Conservation (phyloP, 768 basidiomycete species). For the Pleurotus citrinopileatus region DNA sequence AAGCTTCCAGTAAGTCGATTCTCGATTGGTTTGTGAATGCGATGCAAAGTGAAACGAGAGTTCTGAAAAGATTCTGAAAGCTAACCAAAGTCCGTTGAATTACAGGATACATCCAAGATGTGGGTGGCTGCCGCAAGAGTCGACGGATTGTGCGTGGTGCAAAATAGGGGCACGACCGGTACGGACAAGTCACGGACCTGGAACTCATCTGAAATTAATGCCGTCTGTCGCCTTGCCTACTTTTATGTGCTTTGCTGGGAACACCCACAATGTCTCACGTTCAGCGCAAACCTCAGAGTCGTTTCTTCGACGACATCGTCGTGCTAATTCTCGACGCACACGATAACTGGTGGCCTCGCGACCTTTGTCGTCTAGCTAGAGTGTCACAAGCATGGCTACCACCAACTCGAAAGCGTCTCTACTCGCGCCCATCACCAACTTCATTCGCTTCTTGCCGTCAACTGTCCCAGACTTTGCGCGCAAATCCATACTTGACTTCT, state of each 20-base stretch:
- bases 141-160: too few species aligned
- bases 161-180: too few species aligned
- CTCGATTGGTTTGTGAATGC: too few species aligned
- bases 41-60: too few species aligned
- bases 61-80: too few species aligned
- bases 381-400: constrained; percentile 49
- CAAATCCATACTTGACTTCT: constrained; percentile 30
- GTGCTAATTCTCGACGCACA: constrained; percentile 47
- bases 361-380: constrained; percentile 44
- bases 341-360: constrained; percentile 53
- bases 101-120: too few species aligned
- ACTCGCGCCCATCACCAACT: constrained; percentile 36
- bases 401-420: constrained; percentile 42
- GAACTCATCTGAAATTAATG: too few species aligned
- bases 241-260: too few species aligned
- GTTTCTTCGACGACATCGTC: constrained; percentile 50
- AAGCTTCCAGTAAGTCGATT: too few species aligned
- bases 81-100: too few species aligned
- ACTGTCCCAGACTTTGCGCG: constrained; percentile 39
- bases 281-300: constrained; percentile 8
- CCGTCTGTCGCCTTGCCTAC: constrained; percentile 8
- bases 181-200: constrained; percentile 1
- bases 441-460: constrained; percentile 38
- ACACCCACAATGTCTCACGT: background rate
- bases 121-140: too few species aligned